Conservation (phyloP, 176 grass and related monocot genomes). For the Otatea glauca region DNA sequence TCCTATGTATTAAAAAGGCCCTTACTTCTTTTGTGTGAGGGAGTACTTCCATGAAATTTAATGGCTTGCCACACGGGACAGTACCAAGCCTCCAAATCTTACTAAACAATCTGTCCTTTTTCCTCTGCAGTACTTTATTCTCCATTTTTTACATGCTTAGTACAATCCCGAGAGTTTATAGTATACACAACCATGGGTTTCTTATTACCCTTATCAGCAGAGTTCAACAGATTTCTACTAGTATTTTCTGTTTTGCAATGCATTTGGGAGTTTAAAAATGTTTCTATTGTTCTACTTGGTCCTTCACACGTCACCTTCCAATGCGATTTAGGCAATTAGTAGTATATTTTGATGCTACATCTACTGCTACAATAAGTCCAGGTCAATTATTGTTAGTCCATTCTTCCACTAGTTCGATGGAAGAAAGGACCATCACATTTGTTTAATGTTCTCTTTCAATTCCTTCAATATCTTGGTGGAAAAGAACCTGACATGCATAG, state of each 20-base stretch:
- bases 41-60: neutral
- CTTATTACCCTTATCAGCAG: neutral
- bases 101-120: neutral
- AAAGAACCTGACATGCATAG: neutral
- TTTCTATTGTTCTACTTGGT: neutral
- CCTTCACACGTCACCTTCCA: neutral
- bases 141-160: neutral
- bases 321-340: neutral
- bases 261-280: neutral
- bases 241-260: neutral
- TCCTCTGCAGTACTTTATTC: neutral
- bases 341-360: neutral
- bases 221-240: neutral
- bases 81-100: neutral
- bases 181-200: neutral
- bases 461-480: neutral
- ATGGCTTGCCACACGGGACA: neutral
- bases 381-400: neutral
- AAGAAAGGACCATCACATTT: neutral
- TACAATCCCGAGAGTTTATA: neutral
- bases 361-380: neutral
- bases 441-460: neutral
- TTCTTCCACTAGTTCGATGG: neutral
- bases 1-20: too few species aligned
- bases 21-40: neutral